Percentiles rank a stretch among this genome's conserved stretches.
These are phyloP conservation scores for Naganishia vaughanmartiniae DNA, from an alignment of 768 basidiomycete species.

Conservation along the genomic window DNA sequence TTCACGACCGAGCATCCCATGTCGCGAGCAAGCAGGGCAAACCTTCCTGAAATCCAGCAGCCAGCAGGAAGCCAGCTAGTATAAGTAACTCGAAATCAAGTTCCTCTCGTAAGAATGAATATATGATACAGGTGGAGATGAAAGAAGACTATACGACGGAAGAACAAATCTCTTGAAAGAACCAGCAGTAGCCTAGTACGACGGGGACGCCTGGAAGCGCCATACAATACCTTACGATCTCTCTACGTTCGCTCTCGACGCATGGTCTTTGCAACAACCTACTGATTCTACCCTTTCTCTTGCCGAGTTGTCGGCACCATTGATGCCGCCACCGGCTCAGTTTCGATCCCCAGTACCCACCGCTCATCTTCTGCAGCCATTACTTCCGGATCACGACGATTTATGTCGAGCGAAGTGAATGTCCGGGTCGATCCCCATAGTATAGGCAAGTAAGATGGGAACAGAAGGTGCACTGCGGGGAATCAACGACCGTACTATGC, in stretches of 20 bases:
- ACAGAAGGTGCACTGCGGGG: not conserved
- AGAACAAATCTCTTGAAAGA: not conserved
- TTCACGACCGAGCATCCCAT: no score
- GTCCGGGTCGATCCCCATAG: not conserved
- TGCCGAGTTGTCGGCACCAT: no score
- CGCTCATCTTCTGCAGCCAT: not conserved
- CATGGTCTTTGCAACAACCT: no score
- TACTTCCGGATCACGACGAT: not conserved
- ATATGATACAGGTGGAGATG: not conserved
- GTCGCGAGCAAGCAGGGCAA: no score
- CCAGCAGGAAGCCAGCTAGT: not conserved
- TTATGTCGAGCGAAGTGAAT: not conserved
- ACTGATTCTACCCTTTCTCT: no score
- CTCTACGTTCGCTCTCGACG: no score
- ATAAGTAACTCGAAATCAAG: not conserved
- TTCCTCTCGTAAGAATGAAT: not conserved
- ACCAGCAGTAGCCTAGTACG: no score
- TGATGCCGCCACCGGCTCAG: not conserved
- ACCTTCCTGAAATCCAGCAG: not conserved
- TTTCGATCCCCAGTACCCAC: not conserved
- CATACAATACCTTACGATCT: no score
- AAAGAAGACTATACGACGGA: not conserved
- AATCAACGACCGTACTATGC: not conserved
- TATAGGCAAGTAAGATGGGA: constrained; percentile 5
- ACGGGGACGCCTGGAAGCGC: no score